Conservation (phyloP, 192 early-diverging fungal species). For the Coemansia sp. region DNA sequence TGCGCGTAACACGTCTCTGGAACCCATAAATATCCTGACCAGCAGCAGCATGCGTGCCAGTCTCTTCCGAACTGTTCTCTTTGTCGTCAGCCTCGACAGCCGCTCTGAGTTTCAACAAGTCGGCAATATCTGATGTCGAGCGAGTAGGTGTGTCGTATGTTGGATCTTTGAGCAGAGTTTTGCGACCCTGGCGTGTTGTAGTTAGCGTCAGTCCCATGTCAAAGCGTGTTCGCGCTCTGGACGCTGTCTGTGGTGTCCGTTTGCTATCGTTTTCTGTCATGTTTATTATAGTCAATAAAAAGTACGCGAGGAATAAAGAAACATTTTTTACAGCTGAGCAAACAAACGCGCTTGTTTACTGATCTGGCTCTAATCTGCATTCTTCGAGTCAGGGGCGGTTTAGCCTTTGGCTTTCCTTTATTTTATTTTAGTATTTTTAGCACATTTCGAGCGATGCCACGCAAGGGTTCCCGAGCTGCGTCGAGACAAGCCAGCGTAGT, state of each 20-base stretch:
- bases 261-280: constrained; percentile 10
- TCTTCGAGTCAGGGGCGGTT: background rate
- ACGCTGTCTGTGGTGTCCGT: constrained; percentile 18
- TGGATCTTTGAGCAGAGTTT: constrained; percentile 32
- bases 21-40: constrained; percentile 49
- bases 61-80: constrained; percentile 51
- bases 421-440: too few species aligned
- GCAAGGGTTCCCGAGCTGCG: background rate
- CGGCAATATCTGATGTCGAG: constrained; percentile 26
- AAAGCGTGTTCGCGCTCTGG: constrained; percentile 23
- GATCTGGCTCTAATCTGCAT: background rate
- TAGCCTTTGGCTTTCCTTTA: too few species aligned
- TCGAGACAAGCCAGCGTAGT: constrained; percentile 13
- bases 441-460: background rate
- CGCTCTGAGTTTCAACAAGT: constrained; percentile 43
- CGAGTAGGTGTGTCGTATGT: constrained; percentile 28
- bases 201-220: constrained; percentile 51
- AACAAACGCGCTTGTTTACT: background rate
- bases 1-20: constrained; percentile 34
- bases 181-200: constrained; percentile 32
- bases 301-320: background rate
- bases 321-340: background rate
- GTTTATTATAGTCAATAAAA: constrained; percentile 5
- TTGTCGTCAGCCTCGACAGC: constrained; percentile 46
- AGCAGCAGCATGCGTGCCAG: constrained; percentile 12